Percentiles rank a stretch among this genome's conserved stretches.
Evolutionary conservation across 176 grass and related monocot species (phyloP).

Genomic region (Elymus sibiricus): DNA sequence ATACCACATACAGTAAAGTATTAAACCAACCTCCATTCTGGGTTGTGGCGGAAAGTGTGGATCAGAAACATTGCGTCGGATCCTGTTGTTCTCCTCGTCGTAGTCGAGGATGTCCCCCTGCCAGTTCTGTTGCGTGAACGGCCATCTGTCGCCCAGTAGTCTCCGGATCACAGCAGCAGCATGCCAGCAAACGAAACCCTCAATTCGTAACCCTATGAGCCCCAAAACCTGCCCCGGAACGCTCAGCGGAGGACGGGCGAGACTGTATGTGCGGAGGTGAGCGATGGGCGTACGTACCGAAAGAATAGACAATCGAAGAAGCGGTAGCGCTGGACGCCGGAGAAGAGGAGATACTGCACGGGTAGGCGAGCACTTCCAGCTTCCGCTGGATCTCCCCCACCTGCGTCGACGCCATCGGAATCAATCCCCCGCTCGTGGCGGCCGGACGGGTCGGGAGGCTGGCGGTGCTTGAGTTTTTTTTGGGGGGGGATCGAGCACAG

Average conservation of each 20-base stretch:
- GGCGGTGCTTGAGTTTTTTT: neutral
- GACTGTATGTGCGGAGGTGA: too few relatives aligned
- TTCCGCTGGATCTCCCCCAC: conserved; percentile 98
- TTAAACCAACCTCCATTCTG: conserved; percentile 75
- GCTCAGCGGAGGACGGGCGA: too few relatives aligned
- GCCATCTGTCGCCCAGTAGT: conserved; percentile 88
- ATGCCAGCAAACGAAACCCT: neutral
- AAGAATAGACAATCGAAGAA: too few relatives aligned
- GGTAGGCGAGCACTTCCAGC: conserved; percentile 64
- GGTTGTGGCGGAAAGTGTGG: conserved; percentile 39
- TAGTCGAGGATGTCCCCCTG: conserved; percentile 85
- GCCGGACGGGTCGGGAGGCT: neutral
- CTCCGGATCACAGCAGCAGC: conserved; percentile 23
- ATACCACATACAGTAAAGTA: neutral
- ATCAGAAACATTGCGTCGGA: conserved; percentile 55
- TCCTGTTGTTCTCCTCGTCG: conserved; percentile 95
- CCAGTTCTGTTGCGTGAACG: conserved; percentile 95
- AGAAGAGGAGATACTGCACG: conserved; percentile 61
- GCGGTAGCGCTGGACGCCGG: too few relatives aligned
- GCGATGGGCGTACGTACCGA: too few relatives aligned
- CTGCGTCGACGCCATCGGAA: conserved; percentile 84
- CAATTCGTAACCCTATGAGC: neutral
- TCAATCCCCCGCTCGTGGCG: neutral
- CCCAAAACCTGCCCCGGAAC: too few relatives aligned
- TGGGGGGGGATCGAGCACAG: conserved; percentile 1